Base-by-base conservation (phyloP, 2,329 filamentous ascomycete genomes). In the Colletotrichum sp. region DNA sequence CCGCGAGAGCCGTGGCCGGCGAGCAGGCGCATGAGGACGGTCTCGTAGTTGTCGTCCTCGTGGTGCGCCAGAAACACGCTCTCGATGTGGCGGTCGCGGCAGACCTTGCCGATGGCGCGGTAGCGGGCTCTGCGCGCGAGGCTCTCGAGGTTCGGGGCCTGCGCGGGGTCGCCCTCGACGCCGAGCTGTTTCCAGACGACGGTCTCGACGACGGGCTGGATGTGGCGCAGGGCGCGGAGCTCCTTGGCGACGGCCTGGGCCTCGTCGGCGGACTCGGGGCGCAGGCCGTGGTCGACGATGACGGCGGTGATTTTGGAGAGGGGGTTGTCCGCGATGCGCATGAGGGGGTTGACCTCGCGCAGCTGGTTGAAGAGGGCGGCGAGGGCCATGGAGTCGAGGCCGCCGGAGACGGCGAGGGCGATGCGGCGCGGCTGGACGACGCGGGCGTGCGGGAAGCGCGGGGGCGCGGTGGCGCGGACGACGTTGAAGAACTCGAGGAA, bases 301-400 rank as follows among this genome's bases (percentile, higher is more conserved):
- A 92, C 78, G 60, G 85, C 88, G 34, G 83, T 79, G 73, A 89
- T 88, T 52, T 80, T 79, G 30, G 71, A 52, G 48, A 87, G 80
- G 16, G 87, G 85, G 75, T 88, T 87, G 79, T 89, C 89, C 39
- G 85, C 85, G 30, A 92, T 81, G 59, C 78, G 84, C 77, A 87
- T 80, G 30, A 79, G 74, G 3, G 80, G 81, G 61, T 86, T 80
- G 5, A 77, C 75, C 5, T 76, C 82, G 48, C 84, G 84, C 43
- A 90, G 80, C 61, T 87, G 84, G 65, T 88, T 89, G 82, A 94
- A 95, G 43, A 99, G 89, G 76, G 88, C 92, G 71, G 96, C 95
- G 76, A 99, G 88, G 32, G 96, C 96, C 96, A 99, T 99, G n/a
- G 96, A 99, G 84, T 99, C 97, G 52, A 97, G 94, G 9, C 97